phyloP scores from a whole-genome alignment of 1,139 yeast genomes.

The Candida sanyaensis region DNA sequence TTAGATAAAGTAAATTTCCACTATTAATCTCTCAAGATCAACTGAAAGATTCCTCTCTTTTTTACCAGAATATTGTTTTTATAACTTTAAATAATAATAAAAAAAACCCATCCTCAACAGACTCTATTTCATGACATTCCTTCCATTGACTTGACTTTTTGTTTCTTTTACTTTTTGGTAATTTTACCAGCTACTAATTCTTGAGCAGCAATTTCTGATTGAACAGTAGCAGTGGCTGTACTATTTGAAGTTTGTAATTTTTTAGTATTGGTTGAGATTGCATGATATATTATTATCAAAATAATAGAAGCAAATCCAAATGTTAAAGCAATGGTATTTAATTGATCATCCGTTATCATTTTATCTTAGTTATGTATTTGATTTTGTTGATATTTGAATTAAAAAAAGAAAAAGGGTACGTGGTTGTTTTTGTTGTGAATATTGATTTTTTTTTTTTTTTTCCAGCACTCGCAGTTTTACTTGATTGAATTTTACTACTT shows the following conservation, averaged over 20 bases:
- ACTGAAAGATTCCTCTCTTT: too few relatives aligned
- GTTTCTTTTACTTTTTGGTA: background rate
- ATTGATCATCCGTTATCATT: conserved; percentile 83
- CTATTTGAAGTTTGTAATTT: conserved; percentile 11
- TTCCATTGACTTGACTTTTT: too few relatives aligned
- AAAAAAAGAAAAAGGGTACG: background rate
- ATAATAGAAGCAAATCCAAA: conserved; percentile 75
- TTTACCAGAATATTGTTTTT: too few relatives aligned
- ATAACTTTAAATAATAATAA: too few relatives aligned
- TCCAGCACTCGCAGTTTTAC: background rate
- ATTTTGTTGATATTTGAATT: background rate
- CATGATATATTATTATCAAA: conserved; percentile 71
- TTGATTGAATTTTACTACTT: background rate
- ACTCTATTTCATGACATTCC: too few relatives aligned
- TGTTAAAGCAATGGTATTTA: conserved; percentile 71
- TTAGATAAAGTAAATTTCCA: too few relatives aligned
- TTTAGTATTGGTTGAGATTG: conserved; percentile 46
- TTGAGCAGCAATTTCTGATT: background rate
- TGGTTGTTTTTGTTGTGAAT: background rate
- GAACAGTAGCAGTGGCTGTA: background rate
- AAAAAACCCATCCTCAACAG: too few relatives aligned
- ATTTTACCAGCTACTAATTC: background rate
- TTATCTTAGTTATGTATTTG: background rate
- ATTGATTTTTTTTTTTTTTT: background rate
- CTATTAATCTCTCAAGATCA: too few relatives aligned